Evolutionary conservation across 352 stramenopile genomes (phyloP), one percentile per base, ranked within the genome.

Genomic region (Pythium brachiatum): DNA sequence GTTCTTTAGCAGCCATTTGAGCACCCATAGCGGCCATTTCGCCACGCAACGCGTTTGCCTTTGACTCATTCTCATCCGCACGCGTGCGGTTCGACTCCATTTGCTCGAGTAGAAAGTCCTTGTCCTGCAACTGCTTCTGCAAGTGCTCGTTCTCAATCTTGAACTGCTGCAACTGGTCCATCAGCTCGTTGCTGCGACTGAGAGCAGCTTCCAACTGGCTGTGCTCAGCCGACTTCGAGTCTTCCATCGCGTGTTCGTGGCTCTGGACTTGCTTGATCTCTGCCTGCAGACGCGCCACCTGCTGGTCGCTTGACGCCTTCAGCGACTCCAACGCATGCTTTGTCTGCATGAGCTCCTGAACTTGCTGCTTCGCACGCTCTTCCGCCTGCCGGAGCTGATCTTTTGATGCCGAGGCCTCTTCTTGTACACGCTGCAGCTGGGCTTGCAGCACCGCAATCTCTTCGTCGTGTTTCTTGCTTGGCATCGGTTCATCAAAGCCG

Each of bases 141-240:
- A 90, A 69, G 38, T 86, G 77, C 50, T 88, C 75, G 51, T 85
- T 90, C 65, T 90, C 79, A 53, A 85, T 88, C 60, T 89, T 88
- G 70, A 87, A 82, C 58, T 89, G 76, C 53, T 88, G 69, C 27
- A 89, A 55, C 26, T 88, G 73, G 25, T 74, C 67, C 5, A 72
- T 47, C n/a, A 86, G 52, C 27, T 88, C 75, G 7, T 82, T 68
- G 27, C 66, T 69, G 29, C 73, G 72, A 0, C 34, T 15, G n/a
- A 66, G 25, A 27, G 71, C 66, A 32, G 68, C 68, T 41, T 78
- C 64, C 7, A 79, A 25, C 2, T 83, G 72, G 3, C 46, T 46
- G 59, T 87, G 78, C 41, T 74, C 73, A 0, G 60, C 43, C 18
- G 16, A 67, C 43, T 57, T 54, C n/a, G 64, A 62, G 7, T 48